A percentile compares a stretch with the other conserved stretches of the same genome.
phyloP scores from a whole-genome alignment of 78 protist species.

The Emiliania huxleyi region DNA sequence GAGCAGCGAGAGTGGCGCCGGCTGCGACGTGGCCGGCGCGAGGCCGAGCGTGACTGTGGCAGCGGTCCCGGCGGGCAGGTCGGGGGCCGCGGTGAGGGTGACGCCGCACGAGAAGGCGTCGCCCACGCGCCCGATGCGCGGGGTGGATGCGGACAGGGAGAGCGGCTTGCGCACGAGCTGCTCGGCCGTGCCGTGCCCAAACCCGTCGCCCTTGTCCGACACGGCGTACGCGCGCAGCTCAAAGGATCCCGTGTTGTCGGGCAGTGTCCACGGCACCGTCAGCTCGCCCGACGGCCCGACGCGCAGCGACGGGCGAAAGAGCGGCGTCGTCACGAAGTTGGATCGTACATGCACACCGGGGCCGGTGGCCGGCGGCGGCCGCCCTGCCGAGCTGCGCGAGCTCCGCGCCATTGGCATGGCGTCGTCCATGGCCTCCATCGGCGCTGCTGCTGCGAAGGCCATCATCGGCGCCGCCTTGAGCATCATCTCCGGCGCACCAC shows the following conservation, averaged over 20 bases:
- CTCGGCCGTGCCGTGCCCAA: background rate
- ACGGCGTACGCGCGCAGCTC: slow-evolving; percentile 18
- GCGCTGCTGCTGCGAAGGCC: background rate
- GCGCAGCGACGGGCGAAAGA: background rate
- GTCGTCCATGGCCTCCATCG: background rate
- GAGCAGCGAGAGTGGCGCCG: too few relatives aligned
- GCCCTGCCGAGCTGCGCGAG: background rate
- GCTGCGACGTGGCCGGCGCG: too few relatives aligned
- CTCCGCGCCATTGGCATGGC: too few relatives aligned
- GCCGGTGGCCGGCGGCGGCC: too few relatives aligned
- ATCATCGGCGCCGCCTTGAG: background rate
- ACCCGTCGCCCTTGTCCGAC: background rate
- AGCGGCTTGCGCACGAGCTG: background rate
- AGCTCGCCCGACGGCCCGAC: background rate
- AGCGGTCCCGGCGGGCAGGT: background rate
- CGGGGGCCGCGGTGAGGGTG: background rate
- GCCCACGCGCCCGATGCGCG: slow-evolving; percentile 25
- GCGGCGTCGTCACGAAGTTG: background rate
- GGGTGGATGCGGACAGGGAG: background rate
- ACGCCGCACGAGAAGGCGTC: background rate
- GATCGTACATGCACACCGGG: too few relatives aligned
- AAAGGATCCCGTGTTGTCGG: slow-evolving; percentile 11
- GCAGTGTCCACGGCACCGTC: background rate
- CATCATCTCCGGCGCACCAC: background rate
- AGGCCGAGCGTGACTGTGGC: background rate